Percentiles rank a stretch among this genome's conserved stretches.
phyloP scores from a whole-genome alignment of 306 rosid species.

The Canavalia gladiata region DNA sequence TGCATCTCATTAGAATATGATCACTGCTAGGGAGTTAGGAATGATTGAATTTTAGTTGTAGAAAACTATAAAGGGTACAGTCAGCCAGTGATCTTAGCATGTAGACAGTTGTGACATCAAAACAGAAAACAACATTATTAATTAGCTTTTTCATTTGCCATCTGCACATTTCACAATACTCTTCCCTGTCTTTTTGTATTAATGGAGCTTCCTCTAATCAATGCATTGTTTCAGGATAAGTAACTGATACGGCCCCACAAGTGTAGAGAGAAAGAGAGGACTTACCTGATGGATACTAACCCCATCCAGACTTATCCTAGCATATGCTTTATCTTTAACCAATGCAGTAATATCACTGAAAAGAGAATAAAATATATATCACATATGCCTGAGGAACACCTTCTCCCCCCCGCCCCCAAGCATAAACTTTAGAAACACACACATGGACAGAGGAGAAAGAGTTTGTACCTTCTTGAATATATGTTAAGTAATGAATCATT shows the following conservation, averaged over 20 bases:
- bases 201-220: slow-evolving; percentile 22
- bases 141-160: slow-evolving; percentile 16
- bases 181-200: neutral
- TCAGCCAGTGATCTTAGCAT: neutral
- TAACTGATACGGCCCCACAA: slow-evolving; percentile 12
- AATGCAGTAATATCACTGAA: slow-evolving; percentile 73
- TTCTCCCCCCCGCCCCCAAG: neutral
- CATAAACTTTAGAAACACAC: slow-evolving; percentile 23
- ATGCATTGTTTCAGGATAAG: slow-evolving; percentile 35
- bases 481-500: slow-evolving; percentile 61
- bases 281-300: slow-evolving; percentile 71
- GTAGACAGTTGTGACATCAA: slow-evolving; percentile 1
- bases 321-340: slow-evolving; percentile 66
- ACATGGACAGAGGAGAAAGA: neutral
- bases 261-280: slow-evolving; percentile 19
- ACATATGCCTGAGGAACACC: slow-evolving; percentile 30
- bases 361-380: slow-evolving; percentile 40
- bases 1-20: slow-evolving; percentile 2
- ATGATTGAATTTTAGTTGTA: neutral
- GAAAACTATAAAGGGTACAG: neutral
- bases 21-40: neutral
- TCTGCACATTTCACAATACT: neutral
- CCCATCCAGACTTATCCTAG: slow-evolving; percentile 58
- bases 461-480: slow-evolving; percentile 68
- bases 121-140: slow-evolving; percentile 15